These are phyloP conservation scores for Achaetomiella virescens DNA, from an alignment of 495 filamentous ascomycete genomes.

Conservation along the genomic window DNA sequence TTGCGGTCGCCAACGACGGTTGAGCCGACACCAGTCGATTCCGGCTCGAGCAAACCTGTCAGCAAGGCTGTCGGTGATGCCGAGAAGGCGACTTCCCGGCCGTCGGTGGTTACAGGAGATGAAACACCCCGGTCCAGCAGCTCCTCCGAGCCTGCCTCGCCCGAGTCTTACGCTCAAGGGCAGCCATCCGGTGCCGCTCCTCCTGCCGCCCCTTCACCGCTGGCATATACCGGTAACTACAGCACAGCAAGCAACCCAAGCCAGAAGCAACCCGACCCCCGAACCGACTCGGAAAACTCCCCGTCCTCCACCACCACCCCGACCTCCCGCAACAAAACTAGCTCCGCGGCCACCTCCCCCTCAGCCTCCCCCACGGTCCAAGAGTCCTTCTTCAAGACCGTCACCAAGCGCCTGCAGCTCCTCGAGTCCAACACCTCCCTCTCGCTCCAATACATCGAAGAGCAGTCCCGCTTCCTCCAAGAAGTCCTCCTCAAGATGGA, in stretches of 20 bases:
- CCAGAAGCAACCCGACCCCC: conserved; percentile 11
- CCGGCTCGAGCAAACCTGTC: not conserved
- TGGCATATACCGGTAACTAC: conserved; percentile 6
- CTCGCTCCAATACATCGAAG: conserved; percentile 92
- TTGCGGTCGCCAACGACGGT: conserved; percentile 24
- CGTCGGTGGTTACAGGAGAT: conserved; percentile 4
- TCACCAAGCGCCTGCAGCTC: conserved; percentile 83
- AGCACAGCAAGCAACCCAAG: not conserved
- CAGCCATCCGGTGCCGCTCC: conserved; percentile 3
- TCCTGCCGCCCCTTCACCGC: not conserved
- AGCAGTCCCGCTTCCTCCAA: conserved; percentile 84
- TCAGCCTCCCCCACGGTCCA: conserved; percentile 75
- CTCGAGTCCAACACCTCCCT: conserved; percentile 90
- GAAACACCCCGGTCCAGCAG: conserved; percentile 5
- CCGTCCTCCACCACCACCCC: conserved; percentile 12
- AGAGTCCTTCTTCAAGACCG: conserved; percentile 95
- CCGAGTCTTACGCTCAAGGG: conserved; percentile 6
- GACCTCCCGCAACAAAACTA: conserved; percentile 38
- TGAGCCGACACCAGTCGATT: conserved; percentile 21
- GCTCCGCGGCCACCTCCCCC: conserved; percentile 44
- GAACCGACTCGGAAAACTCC: conserved; percentile 2
- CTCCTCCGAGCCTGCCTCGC: conserved; percentile 5
- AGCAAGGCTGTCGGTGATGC: conserved; percentile 1
- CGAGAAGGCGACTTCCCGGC: conserved; percentile 6
- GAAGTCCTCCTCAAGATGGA: conserved; percentile 90